Conservation (phyloP, 129 eudicot species). For the Scalesia atractyloides region DNA sequence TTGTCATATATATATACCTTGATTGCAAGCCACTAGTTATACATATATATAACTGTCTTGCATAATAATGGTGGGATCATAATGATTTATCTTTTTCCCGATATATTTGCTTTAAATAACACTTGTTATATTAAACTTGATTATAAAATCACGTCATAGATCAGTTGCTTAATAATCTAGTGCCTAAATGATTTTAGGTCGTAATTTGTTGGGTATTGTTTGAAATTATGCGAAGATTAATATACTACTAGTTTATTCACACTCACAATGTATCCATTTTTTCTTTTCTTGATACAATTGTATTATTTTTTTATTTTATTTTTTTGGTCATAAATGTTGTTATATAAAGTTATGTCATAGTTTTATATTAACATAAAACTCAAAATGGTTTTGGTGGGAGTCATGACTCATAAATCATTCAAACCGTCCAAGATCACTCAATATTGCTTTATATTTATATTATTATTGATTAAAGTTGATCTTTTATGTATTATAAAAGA, state of each 20-base stretch:
- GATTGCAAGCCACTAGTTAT: conserved; percentile 10
- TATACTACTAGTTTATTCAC: background rate
- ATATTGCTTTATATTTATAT: too few species aligned
- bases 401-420: too few species aligned
- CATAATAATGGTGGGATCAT: conserved; percentile 3
- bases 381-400: too few species aligned
- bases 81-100: background rate
- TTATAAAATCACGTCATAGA: background rate
- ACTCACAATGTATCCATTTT: background rate
- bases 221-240: background rate
- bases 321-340: too few species aligned
- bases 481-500: too few species aligned
- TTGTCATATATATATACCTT: conserved; percentile 11
- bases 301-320: too few species aligned
- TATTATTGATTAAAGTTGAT: too few species aligned
- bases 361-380: too few species aligned
- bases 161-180: background rate
- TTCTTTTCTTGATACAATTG: background rate
- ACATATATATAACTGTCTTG: background rate
- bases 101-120: background rate
- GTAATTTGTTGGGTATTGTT: conserved; percentile 23
- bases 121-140: background rate
- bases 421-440: too few species aligned
- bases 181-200: conserved; percentile 1
- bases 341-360: too few species aligned